Evolutionary conservation across 225 moss, liverwort and hornwort species (phyloP), one percentile per base, ranked within the genome.

Genomic region (Antitrichia curtipendula): DNA sequence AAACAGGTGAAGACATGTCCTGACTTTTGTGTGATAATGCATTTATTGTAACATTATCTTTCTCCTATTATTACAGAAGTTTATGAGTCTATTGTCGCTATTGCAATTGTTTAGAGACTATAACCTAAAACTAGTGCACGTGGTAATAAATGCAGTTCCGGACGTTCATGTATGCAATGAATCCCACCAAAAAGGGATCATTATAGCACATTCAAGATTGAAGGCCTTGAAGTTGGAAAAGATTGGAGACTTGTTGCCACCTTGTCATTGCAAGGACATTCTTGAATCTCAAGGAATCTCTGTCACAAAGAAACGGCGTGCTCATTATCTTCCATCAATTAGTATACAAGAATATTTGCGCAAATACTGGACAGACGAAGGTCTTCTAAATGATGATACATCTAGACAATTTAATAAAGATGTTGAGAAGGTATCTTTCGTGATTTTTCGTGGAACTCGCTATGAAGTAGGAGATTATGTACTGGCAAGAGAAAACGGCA

Each of bases 1-100:
- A 40, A 8, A 69, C 1, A 40, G 0, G 40, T 40, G 13, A 1
- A 22, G 0, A 12, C 6, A 7, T 68, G 0, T 12, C 0, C 7
- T 12, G 8, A 23, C 1, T 38, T n/a, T 1, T 13, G 1, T 7
- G 19, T 22, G 7, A 6, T 38, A 12, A 12, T 22, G 2, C 3
- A 12, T 65, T 20, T 1, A 10, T 65, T 17, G 20, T 28, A 65
- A 3, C 0, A 0, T 2, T 16, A 0, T 20, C 0, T 1, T 36
- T 36, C 3, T 36, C 11, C 1, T 21, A 2, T 2, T 11, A 11
- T 3, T 36, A 0, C 10, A 19, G 36, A 9, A 10, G 6, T 69
- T 12, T 38, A 1, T 13, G 2, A 68, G 1, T 0, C 0, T 4
- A 40, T 3, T 69, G 4, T 31, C 7, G 1, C 5, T 74, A 45